phyloP scores from a whole-genome alignment of 2,329 filamentous ascomycete species.

The Pseudogymnoascus sp. region DNA sequence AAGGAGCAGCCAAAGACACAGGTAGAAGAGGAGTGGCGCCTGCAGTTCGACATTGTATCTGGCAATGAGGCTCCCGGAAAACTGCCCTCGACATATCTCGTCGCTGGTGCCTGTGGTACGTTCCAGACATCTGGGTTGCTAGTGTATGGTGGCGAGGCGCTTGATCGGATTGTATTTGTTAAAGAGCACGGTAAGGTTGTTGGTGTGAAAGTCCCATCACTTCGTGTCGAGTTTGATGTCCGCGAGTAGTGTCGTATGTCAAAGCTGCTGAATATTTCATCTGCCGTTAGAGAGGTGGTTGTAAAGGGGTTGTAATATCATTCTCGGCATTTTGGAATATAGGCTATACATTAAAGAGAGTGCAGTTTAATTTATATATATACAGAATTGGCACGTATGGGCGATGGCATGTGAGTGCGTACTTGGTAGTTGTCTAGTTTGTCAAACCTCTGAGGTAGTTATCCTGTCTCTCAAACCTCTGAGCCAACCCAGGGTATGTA shows the following conservation, averaged over 20 bases:
- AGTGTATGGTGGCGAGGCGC: background rate
- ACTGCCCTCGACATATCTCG: background rate
- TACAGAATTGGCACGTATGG: background rate
- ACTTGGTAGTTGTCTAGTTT: too few species aligned
- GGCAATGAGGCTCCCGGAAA: background rate
- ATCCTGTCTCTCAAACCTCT: background rate
- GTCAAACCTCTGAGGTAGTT: background rate
- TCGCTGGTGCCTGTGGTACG: background rate
- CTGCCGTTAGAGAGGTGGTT: background rate
- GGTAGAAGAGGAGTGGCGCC: conserved; percentile 2
- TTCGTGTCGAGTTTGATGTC: background rate
- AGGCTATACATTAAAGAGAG: background rate
- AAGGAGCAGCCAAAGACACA: background rate
- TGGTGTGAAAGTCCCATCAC: background rate
- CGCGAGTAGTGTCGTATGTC: background rate
- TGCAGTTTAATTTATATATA: background rate
- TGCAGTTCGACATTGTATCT: background rate
- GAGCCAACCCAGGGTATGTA: background rate
- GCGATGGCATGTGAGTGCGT: background rate
- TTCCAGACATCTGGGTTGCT: background rate
- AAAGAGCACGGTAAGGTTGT: background rate
- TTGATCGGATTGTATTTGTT: conserved; percentile 2
- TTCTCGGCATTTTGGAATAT: background rate
- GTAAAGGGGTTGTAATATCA: background rate
- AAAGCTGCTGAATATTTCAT: background rate